Percentiles rank a stretch among this genome's conserved stretches.
phyloP scores from a whole-genome alignment of 2,329 filamentous ascomycete species.

The Aspergillus ustus region DNA sequence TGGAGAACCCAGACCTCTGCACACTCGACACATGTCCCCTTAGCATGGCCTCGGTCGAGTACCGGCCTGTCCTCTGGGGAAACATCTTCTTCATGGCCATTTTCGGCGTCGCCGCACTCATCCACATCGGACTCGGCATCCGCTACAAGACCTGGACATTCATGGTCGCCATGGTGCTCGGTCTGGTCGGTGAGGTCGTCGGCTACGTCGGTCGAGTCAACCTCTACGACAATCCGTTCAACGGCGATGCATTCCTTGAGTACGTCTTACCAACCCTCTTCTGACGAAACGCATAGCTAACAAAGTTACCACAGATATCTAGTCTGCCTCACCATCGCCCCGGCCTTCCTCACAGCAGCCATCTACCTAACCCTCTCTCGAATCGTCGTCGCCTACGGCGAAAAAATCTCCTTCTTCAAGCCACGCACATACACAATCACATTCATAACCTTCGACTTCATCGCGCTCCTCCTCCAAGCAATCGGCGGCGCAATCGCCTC shows the following conservation, averaged over 20 bases:
- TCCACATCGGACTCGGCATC: conserved; percentile 47
- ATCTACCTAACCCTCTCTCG: conserved; percentile 61
- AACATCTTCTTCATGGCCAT: conserved; percentile 59
- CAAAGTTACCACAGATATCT: conserved; percentile 55
- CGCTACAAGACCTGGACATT: conserved; percentile 57
- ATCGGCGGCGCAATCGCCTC: conserved; percentile 46
- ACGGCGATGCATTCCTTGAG: conserved; percentile 48
- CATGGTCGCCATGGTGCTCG: conserved; percentile 58
- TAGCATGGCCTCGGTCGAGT: conserved; percentile 53
- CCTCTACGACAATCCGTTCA: conserved; percentile 57
- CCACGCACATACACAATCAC: conserved; percentile 41
- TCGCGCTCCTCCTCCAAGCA: conserved; percentile 65
- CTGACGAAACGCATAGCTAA: not conserved
- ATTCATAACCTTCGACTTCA: conserved; percentile 67
- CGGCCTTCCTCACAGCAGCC: conserved; percentile 67
- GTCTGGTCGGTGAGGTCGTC: conserved; percentile 60
- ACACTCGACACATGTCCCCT: conserved; percentile 44
- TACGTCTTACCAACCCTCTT: conserved; percentile 26
- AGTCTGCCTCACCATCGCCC: conserved; percentile 66
- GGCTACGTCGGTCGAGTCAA: conserved; percentile 65
- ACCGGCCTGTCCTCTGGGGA: conserved; percentile 58
- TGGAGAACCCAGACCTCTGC: conserved; percentile 31
- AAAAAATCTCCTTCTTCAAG: conserved; percentile 37
- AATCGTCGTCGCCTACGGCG: conserved; percentile 41
- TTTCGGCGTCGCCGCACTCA: conserved; percentile 53